Evolutionary conservation across 192 early-diverging fungal genomes (phyloP), one percentile per base, ranked within the genome.

Genomic region (Lunasporangiospora selenospora): DNA sequence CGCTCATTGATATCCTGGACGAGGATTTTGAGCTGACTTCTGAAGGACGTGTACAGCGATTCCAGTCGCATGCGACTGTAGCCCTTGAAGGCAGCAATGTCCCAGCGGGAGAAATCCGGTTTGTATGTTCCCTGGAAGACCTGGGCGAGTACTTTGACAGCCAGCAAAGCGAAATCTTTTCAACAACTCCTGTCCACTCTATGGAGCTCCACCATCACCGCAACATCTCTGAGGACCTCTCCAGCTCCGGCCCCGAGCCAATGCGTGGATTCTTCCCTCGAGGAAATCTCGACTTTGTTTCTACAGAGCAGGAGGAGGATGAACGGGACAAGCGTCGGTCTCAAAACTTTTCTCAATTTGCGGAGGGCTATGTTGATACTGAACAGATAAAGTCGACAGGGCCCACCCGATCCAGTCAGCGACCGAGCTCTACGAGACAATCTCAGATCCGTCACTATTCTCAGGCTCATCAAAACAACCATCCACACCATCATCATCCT

Each of bases 141-240:
- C 40, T 73, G 30, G 69, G 69, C 49, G 69, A 73, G 48, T 73
- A 73, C 69, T 73, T 73, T 58, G 69, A 73, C 37, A 73, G 69
- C 36, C 69, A 73, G 24, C 69, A 73, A 36, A 73, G 69, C 49
- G 69, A 73, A 37, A 73, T 73, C 21, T 27, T 73, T 21, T 73
- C 69, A 12, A 73, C 69, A 13, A 73, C 69, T 0, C 69, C 69
- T 16, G 60, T 73, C 2, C 69, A 73, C 41, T 73, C 69, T 2
- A 73, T 73, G 69, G 69, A 73, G 60, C 60, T 73, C 18, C 69
- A 73, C 12, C 57, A 57, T 5, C 24, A 51, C 16, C 61, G 69
- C 33, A 60, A 55, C 4, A 27, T 51, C 26, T 73, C 69, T n/a
- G 60, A 62, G 2, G 69, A 73, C 16, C 6, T 63, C 31, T 41